Evolutionary conservation across 108 stramenopile species (phyloP).

Genomic region (Skeletonema tropicum): DNA sequence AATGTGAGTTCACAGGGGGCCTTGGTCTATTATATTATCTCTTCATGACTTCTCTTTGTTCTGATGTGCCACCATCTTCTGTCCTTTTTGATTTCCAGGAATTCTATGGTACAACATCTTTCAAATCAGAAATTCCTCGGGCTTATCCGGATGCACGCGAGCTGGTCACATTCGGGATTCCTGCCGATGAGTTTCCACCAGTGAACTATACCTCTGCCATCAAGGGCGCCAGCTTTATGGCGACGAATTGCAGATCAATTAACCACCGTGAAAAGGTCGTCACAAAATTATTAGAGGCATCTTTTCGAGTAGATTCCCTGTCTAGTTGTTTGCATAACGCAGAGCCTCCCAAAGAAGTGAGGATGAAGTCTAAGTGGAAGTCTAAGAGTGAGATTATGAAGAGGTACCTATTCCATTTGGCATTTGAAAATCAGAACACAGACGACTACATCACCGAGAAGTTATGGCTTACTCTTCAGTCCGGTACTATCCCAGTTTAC

Average conservation of each 20-base stretch:
- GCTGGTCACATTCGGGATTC: conserved; percentile 54
- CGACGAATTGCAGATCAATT: conserved; percentile 59
- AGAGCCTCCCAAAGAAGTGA: conserved; percentile 46
- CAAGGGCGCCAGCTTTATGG: conserved; percentile 70
- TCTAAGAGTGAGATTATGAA: conserved; percentile 51
- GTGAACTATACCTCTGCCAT: conserved; percentile 59
- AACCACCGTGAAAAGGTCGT: conserved; percentile 69
- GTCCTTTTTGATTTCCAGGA: conserved; percentile 2
- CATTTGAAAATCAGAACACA: conserved; percentile 55
- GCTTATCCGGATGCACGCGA: conserved; percentile 51
- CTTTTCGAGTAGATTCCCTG: conserved; percentile 65
- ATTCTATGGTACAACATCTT: conserved; percentile 75
- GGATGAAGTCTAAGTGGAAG: conserved; percentile 18
- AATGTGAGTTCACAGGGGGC: conserved; percentile 17
- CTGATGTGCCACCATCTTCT: neutral
- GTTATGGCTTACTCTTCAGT: conserved; percentile 63
- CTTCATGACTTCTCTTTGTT: neutral
- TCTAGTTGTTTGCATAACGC: conserved; percentile 66
- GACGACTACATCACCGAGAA: conserved; percentile 78
- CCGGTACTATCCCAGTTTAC: conserved; percentile 73
- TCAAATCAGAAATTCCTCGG: conserved; percentile 64
- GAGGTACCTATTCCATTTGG: conserved; percentile 67
- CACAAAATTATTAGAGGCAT: conserved; percentile 26
- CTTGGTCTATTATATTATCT: no score
- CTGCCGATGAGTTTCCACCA: conserved; percentile 40